A percentile compares a stretch with the other conserved stretches of the same genome.
Evolutionary conservation across 495 filamentous ascomycete species (phyloP).

Genomic region (Neurospora intermedia): DNA sequence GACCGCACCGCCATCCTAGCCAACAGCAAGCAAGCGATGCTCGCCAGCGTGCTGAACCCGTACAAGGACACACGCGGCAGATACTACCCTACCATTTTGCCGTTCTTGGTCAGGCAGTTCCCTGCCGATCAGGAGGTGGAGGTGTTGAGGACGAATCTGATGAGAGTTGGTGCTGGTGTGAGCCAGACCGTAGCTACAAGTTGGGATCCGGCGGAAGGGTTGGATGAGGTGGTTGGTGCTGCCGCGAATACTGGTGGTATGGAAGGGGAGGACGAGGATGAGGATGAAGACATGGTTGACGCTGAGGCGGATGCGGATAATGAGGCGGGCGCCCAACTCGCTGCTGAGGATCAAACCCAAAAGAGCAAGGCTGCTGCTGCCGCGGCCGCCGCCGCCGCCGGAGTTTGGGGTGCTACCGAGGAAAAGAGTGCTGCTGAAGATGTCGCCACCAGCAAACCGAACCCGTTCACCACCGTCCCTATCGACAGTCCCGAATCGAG

Average conservation of each 20-base stretch:
- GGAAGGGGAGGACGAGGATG: neutral
- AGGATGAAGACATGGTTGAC: neutral
- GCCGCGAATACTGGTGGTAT: neutral
- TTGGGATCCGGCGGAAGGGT: slow-evolving; percentile 5
- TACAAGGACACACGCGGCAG: slow-evolving; percentile 46
- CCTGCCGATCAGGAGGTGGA: slow-evolving; percentile 55
- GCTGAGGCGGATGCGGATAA: slow-evolving; percentile 15
- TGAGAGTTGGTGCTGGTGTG: slow-evolving; percentile 2
- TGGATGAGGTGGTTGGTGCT: slow-evolving; percentile 1
- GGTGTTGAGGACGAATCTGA: slow-evolving; percentile 47
- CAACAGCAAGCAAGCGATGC: slow-evolving; percentile 53
- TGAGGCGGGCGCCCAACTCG: neutral
- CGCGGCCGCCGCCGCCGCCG: neutral
- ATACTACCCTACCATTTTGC: slow-evolving; percentile 59
- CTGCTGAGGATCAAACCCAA: neutral
- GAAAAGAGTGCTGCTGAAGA: slow-evolving; percentile 3
- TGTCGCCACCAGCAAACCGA: neutral
- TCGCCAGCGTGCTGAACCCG: slow-evolving; percentile 72
- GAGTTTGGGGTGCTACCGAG: neutral
- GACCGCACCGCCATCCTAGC: slow-evolving; percentile 69
- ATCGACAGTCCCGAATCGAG: neutral
- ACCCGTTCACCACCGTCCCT: slow-evolving; percentile 8
- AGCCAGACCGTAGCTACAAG: slow-evolving; percentile 50
- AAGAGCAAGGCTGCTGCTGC: neutral
- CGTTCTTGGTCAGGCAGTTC: slow-evolving; percentile 55